Evolutionary conservation across 164 flowering plant genomes (phyloP), one percentile per base, ranked within the genome.

Genomic region (Aristolochia fimbriata): DNA sequence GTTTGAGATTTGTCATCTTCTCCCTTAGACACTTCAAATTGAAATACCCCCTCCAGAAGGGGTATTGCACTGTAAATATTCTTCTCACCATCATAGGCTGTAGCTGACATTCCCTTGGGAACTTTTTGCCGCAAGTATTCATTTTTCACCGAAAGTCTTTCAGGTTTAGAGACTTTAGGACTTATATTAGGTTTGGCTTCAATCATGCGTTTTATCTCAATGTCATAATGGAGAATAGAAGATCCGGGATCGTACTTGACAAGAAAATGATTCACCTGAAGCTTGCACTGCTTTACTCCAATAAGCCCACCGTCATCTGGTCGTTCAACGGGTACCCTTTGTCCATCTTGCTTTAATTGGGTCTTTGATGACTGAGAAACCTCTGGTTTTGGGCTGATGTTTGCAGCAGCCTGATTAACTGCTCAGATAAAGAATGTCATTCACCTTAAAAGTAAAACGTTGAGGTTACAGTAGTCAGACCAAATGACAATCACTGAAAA

Each of bases 31-130:
- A 79, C 50, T 1, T 73, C 61, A 54, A 86, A 91, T 27, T 14
- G 55, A 54, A 68, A 82, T 30, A 15, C 17, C 31, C 84, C 91
- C 6, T 64, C 58, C 2, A 83, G 84, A n/a, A 89, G 68, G 4
- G 25, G 14, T 19, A 75, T 82, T 1, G 74, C 75, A 67, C 89
- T 86, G 62, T 78, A 84, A 16, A 89, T 70, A 60, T 68, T 85
- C 71, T 77, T 86, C 68, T 78, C 78, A 47, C 88, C 85, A 68
- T 89, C 94, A 64, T 78, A 85, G 3, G 78, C 90, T 23, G 76
- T 65, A 14, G 10, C 85, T 78, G 50, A 77, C 74, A 0, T 23
- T 11, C 2, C 6, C 19, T 1, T 68, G 70, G 41, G 65, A 15
- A 19, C 71, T 72, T 5, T 69, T 33, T n/a, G 55, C 77, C 15